Base-by-base conservation (phyloP, 1,139 yeast genomes). In the Suhomyces guaymorum region DNA sequence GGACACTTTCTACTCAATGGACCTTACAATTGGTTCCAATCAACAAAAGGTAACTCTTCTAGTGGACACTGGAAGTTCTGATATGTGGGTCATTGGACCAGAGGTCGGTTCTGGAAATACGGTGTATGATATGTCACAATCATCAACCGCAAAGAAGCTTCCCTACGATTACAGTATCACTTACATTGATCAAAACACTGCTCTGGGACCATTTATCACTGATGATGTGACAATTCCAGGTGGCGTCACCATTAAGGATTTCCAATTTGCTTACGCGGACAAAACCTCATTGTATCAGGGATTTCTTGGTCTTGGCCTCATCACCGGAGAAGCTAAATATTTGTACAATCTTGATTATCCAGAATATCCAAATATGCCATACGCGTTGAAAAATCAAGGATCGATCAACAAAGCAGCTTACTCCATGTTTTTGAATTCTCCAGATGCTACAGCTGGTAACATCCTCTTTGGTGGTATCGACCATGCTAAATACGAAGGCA, bases 251-350 rank as follows among this genome's bases (percentile, higher is more conserved):
- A 43, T 51, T 10, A 68, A 70, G 37, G 66, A 61, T 9, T 60
- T 67, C 4, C 54, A 57, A 13, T 70, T 81, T 47, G 89, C 83
- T 2, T 73, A 78, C 11, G 82, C 82, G 15, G 70, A 71, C 46
- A 48, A 54, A 23, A 61, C 83, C 3, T 72, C 72, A 46, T 71
- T 81, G 7, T 55, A 68, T 4, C 67, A 68, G 37, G 83, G 83
- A 33, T 82, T 81, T 18, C 57, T 80, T 28, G 88, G 87, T 19
- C 73, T 81, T 39, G 84, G 84, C 3, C 18, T 21, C 19, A 12
- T 19, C 8, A 10, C 25, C 14, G 12, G 8, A 8, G 15, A 13
- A 15, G 16, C 17, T 12, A 3, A 26, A 25, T 8, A 12, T 20
- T 9, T 5, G 21, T 12, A 9, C 11, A 12, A 6, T 12, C 14